Percentiles rank a stretch among this genome's conserved stretches.
phyloP scores from a whole-genome alignment of 1,284 basidiomycete genomes.

The Agaricales sp. region DNA sequence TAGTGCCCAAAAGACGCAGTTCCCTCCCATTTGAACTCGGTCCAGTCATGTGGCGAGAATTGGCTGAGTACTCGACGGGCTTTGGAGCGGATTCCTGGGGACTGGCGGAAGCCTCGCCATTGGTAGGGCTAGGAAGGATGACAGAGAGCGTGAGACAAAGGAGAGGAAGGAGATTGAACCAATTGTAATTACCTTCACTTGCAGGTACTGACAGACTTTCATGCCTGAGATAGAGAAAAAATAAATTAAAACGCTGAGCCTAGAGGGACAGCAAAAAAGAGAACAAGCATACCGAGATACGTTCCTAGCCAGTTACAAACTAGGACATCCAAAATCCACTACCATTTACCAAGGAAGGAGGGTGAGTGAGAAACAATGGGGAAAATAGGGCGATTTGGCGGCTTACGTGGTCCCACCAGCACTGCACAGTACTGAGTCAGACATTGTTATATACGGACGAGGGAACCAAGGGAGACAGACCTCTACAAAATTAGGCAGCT shows the following conservation, averaged over 20 bases:
- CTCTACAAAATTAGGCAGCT: slow-evolving; percentile 76
- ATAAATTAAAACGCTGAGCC: too few relatives aligned
- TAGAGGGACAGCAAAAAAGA: too few relatives aligned
- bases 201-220: slow-evolving; percentile 76
- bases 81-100: slow-evolving; percentile 63
- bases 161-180: slow-evolving; percentile 8
- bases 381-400: slow-evolving; percentile 4
- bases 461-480: slow-evolving; percentile 26
- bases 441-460: slow-evolving; percentile 11
- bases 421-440: slow-evolving; percentile 29
- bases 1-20: slow-evolving; percentile 71
- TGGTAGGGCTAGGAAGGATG: slow-evolving; percentile 49
- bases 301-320: slow-evolving; percentile 82
- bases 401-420: slow-evolving; percentile 84
- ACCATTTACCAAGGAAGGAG: slow-evolving; percentile 9
- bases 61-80: slow-evolving; percentile 70
- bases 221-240: slow-evolving; percentile 66
- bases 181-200: slow-evolving; percentile 56
- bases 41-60: slow-evolving; percentile 80
- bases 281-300: slow-evolving; percentile 51
- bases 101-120: slow-evolving; percentile 76
- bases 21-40: slow-evolving; percentile 79
- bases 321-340: slow-evolving; percentile 81
- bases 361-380: slow-evolving; percentile 8
- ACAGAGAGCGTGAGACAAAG: slow-evolving; percentile 5